Conservation (phyloP, 805 yeast species). For the Kazachstania kunashirensis region DNA sequence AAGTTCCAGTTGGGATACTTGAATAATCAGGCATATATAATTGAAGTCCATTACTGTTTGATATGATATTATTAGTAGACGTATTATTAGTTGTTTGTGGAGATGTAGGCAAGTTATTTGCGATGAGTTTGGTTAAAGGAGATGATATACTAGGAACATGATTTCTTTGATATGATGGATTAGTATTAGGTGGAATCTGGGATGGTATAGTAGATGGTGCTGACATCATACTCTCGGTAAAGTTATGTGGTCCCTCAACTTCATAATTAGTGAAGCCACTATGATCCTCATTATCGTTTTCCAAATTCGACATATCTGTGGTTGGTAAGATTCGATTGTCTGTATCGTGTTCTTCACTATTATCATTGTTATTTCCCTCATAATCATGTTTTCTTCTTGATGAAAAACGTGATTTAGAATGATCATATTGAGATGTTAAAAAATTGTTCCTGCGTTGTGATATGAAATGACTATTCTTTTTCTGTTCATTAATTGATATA, state of each 20-base stretch:
- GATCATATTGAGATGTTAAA: slow-evolving; percentile 27
- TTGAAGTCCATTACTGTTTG: slow-evolving; percentile 1
- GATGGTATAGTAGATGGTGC: too few species aligned
- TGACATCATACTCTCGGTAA: background rate
- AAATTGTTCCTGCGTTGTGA: slow-evolving; percentile 25
- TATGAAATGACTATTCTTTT: slow-evolving; percentile 16
- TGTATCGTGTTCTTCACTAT: background rate
- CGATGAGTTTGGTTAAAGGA: slow-evolving; percentile 11
- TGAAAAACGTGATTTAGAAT: slow-evolving; percentile 24
- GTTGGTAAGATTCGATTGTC: background rate
- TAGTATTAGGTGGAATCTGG: too few species aligned
- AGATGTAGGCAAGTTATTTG: background rate
- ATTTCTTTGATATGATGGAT: slow-evolving; percentile 4
- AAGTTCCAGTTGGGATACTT: slow-evolving; percentile 26
- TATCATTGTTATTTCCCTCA: background rate
- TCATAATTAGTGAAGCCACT: slow-evolving; percentile 13
- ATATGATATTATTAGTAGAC: background rate
- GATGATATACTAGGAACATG: slow-evolving; percentile 7
- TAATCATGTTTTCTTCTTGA: slow-evolving; percentile 9
- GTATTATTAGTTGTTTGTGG: background rate
- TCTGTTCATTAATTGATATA: slow-evolving; percentile 4
- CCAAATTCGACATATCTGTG: background rate
- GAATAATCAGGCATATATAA: slow-evolving; percentile 27
- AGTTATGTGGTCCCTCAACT: background rate
- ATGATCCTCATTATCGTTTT: slow-evolving; percentile 4